Conservation (phyloP, 495 filamentous ascomycete species). For the Paragyromitra xinjiangensis region DNA sequence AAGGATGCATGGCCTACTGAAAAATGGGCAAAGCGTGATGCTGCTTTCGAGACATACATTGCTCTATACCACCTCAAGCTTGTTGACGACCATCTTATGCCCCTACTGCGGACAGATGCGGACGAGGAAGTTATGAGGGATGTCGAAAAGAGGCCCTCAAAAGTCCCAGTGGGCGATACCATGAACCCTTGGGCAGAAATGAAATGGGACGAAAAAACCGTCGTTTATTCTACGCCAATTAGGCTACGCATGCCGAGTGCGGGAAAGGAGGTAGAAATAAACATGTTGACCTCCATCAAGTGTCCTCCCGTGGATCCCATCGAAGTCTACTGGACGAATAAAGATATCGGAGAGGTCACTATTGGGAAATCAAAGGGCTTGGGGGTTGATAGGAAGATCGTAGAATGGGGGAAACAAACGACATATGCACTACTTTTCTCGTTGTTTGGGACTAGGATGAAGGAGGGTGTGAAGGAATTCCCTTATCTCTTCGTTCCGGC, state of each 20-base stretch:
- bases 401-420: constrained; percentile 45
- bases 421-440: constrained; percentile 50
- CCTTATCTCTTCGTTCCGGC: constrained; percentile 54
- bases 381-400: constrained; percentile 36
- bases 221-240: constrained; percentile 46
- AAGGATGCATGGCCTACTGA: constrained; percentile 72
- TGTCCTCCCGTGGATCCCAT: constrained; percentile 58
- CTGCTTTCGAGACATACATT: constrained; percentile 82
- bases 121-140: constrained; percentile 55
- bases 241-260: constrained; percentile 33
- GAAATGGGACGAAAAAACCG: constrained; percentile 45
- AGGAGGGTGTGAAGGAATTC: constrained; percentile 45
- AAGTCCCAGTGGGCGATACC: constrained; percentile 65
- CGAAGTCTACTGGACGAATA: constrained; percentile 62
- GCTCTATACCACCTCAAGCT: constrained; percentile 74
- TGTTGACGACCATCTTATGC: constrained; percentile 82
- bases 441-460: constrained; percentile 49
- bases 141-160: constrained; percentile 62
- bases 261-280: constrained; percentile 44
- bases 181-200: constrained; percentile 70
- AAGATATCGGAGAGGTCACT: constrained; percentile 42
- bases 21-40: constrained; percentile 78
- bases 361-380: constrained; percentile 40
- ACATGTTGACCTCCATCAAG: constrained; percentile 58
- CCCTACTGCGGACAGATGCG: constrained; percentile 61